Conservation (phyloP, 345 rosid species). For the Rhizophora apiculata region DNA sequence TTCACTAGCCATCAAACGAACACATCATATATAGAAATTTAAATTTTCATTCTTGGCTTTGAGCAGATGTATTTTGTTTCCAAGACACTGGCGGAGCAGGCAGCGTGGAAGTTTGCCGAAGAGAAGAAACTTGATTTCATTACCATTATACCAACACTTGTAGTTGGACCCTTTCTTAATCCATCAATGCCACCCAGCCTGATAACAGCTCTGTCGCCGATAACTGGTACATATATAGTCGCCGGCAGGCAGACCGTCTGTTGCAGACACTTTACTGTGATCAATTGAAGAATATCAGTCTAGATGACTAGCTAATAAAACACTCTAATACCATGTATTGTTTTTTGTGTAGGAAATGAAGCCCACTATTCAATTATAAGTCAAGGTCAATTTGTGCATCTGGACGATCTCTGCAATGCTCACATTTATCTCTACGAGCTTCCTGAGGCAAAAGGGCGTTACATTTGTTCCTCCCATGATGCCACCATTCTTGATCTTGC, state of each 20-base stretch:
- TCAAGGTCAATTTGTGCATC: constrained; percentile 79
- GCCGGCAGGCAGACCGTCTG: background rate
- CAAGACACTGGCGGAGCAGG: constrained; percentile 81
- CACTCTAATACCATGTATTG: no score
- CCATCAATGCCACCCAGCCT: constrained; percentile 90
- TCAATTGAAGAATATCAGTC: no score
- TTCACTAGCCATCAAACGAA: no score
- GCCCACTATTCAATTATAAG: constrained; percentile 68
- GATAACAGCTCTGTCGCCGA: constrained; percentile 69
- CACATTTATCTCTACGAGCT: constrained; percentile 74
- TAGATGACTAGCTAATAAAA: no score
- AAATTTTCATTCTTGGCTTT: no score
- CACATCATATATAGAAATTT: no score
- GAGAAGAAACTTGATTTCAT: constrained; percentile 70
- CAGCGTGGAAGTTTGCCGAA: constrained; percentile 74
- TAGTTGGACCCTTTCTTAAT: constrained; percentile 81
- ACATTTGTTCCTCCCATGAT: constrained; percentile 67
- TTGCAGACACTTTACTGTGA: no score
- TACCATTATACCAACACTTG: constrained; percentile 70
- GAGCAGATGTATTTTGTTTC: constrained; percentile 85
- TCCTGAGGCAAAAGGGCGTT: constrained; percentile 72
- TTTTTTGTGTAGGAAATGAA: constrained; percentile 53
- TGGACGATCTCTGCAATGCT: constrained; percentile 78
- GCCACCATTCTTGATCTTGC: constrained; percentile 59
- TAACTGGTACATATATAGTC: constrained; percentile 45